Evolutionary conservation across 2,329 filamentous ascomycete species (phyloP).

Genomic region (Aspergillus texensis): DNA sequence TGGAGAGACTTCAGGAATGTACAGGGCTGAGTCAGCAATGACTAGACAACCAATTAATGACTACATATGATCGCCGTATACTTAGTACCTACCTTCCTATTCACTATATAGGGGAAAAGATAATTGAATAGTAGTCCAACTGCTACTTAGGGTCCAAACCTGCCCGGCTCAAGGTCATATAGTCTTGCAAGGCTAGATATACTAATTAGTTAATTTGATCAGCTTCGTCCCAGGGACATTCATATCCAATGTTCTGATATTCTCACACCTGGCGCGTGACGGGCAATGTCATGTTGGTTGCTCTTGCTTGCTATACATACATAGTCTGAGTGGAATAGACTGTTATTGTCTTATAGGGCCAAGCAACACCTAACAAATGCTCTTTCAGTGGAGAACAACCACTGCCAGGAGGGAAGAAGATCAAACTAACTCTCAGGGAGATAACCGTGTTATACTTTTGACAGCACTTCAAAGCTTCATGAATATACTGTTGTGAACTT

Average conservation of each 20-base stretch:
- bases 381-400: not conserved
- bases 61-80: not conserved
- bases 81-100: too few relatives aligned
- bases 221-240: not conserved
- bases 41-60: not conserved
- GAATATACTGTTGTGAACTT: not conserved
- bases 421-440: not conserved
- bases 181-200: not conserved
- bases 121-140: too few relatives aligned
- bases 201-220: not conserved
- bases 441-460: not conserved
- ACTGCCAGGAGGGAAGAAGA: not conserved
- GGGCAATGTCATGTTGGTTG: not conserved
- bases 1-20: not conserved
- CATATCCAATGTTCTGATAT: not conserved
- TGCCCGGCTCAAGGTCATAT: too few relatives aligned
- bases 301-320: not conserved
- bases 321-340: not conserved
- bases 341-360: not conserved
- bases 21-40: not conserved
- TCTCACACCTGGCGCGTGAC: not conserved
- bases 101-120: too few relatives aligned
- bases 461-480: not conserved
- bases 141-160: too few relatives aligned
- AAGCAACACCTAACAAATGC: not conserved